Conservation (phyloP, 106 monocot species). For the Dactylorhiza incarnata region DNA sequence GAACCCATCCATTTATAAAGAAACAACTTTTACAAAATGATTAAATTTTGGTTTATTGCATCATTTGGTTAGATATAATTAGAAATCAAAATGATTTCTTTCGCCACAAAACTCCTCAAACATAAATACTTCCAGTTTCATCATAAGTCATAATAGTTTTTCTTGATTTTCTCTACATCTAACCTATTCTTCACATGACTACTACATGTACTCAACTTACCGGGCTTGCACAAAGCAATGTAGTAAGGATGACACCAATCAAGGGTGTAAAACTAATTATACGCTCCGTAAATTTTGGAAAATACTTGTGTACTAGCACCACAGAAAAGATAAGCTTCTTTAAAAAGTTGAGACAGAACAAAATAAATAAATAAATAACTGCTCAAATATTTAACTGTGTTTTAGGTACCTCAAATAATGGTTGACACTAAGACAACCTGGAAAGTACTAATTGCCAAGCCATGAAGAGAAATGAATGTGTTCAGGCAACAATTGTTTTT, state of each 20-base stretch:
- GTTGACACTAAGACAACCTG: constrained; percentile 94
- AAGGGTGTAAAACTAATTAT: constrained; percentile 86
- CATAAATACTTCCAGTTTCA: neutral
- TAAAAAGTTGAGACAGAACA: neutral
- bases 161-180: neutral
- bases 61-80: neutral
- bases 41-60: neutral
- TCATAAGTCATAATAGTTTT: neutral
- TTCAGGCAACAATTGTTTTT: neutral
- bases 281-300: constrained; percentile 75
- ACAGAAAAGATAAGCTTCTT: constrained; percentile 6
- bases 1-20: too few species aligned
- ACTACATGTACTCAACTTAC: constrained; percentile 31
- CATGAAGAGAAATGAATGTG: constrained; percentile 35
- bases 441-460: constrained; percentile 94
- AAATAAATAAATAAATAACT: constrained; percentile 1
- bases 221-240: constrained; percentile 86
- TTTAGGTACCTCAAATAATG: constrained; percentile 65
- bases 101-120: neutral
- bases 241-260: constrained; percentile 90
- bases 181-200: neutral
- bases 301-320: constrained; percentile 85
- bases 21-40: neutral
- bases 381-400: neutral
- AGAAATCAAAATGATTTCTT: neutral